A percentile compares a stretch with the other conserved stretches of the same genome.
These are phyloP conservation scores for Ascochyta koolunga DNA, from an alignment of 2,329 filamentous ascomycete genomes.

Conservation along the genomic window DNA sequence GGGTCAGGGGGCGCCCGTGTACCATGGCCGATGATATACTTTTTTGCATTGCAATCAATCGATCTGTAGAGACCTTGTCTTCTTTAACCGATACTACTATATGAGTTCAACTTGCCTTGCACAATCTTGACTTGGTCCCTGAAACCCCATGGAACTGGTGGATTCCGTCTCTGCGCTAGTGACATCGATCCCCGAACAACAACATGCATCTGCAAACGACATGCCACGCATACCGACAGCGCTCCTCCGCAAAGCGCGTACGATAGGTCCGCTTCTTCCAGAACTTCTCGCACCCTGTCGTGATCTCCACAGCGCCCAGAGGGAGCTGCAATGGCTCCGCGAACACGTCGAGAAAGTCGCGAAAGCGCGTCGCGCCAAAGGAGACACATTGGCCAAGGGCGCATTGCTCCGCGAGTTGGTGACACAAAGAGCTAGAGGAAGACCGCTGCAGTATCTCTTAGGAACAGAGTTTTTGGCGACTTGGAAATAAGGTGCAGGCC, in stretches of 20 bases:
- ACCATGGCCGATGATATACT: constrained; percentile 18
- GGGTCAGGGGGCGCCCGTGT: constrained; percentile 31
- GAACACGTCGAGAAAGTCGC: constrained; percentile 56
- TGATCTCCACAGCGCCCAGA: constrained; percentile 66
- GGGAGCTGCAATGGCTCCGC: constrained; percentile 76
- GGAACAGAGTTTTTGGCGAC: constrained; percentile 83
- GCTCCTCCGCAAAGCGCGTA: constrained; percentile 61
- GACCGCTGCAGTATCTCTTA: constrained; percentile 87
- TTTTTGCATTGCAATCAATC: no score
- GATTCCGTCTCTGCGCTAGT: constrained; percentile 5
- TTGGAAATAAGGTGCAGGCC: constrained; percentile 77
- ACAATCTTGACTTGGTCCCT: background rate
- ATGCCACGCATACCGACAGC: constrained; percentile 66
- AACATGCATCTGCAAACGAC: constrained; percentile 15
- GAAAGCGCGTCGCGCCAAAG: constrained; percentile 27
- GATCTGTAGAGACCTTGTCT: no score
- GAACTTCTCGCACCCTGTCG: constrained; percentile 69
- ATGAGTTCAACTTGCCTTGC: no score
- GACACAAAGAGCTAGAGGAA: constrained; percentile 60
- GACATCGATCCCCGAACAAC: constrained; percentile 2
- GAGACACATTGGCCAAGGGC: constrained; percentile 23
- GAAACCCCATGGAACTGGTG: background rate
- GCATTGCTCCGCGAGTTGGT: constrained; percentile 36
- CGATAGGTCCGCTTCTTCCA: constrained; percentile 62
- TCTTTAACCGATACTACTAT: no score